phyloP scores from a whole-genome alignment of 2,329 filamentous ascomycete genomes.

The Alternaria rosae region DNA sequence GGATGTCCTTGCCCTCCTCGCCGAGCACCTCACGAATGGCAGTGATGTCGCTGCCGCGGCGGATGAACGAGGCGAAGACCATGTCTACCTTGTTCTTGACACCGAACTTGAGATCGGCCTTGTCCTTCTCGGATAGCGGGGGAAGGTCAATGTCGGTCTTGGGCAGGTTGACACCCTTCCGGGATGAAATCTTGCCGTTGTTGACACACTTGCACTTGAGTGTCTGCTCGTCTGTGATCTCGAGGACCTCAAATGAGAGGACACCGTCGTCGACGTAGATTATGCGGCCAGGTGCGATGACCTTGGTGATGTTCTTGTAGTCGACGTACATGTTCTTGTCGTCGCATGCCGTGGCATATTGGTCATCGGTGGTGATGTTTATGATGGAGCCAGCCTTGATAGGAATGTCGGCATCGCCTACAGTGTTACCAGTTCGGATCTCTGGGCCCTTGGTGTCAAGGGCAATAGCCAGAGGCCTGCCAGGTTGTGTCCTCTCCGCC shows the following conservation, averaged over 20 bases:
- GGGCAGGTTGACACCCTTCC: constrained; percentile 98
- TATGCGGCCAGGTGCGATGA: constrained; percentile 86
- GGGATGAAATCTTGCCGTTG: constrained; percentile 98
- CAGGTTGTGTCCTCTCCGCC: constrained; percentile 78
- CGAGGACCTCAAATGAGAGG: constrained; percentile 91
- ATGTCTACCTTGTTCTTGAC: constrained; percentile 99
- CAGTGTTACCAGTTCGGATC: constrained; percentile 83
- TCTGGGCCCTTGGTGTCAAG: constrained; percentile 86
- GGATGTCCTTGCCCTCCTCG: constrained; percentile 90
- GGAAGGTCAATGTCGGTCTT: constrained; percentile 99
- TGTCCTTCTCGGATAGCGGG: constrained; percentile 97
- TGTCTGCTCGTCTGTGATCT: constrained; percentile 87
- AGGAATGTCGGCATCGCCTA: constrained; percentile 75
- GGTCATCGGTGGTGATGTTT: constrained; percentile 96
- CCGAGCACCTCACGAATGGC: constrained; percentile 92
- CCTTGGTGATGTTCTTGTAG: constrained; percentile 99
- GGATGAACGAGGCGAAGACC: constrained; percentile 99
- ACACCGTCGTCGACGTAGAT: constrained; percentile 99
- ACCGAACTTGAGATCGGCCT: constrained; percentile 90
- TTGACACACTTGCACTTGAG: constrained; percentile 87
- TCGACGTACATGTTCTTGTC: constrained; percentile 98
- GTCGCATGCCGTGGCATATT: constrained; percentile 84
- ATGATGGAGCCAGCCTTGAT: constrained; percentile 83
- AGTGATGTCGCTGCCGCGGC: constrained; percentile 88
- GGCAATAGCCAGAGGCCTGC: constrained; percentile 93